Conservation (phyloP, 805 yeast species). For the Babjeviella inositovora region DNA sequence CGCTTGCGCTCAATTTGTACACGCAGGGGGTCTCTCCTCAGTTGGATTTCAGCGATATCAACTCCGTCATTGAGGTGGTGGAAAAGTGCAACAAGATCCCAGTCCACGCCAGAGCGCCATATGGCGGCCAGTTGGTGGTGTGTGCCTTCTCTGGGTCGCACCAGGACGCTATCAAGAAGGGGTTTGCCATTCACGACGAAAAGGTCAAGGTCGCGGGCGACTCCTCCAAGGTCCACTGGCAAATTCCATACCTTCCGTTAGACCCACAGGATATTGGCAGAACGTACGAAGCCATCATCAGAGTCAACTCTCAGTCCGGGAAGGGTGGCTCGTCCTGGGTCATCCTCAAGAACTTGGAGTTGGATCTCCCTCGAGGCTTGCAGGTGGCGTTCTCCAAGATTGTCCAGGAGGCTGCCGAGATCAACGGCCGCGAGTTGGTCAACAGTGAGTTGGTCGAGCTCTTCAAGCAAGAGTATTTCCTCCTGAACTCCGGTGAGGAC, state of each 20-base stretch:
- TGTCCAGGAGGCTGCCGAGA: constrained; percentile 59
- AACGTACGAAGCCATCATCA: constrained; percentile 81
- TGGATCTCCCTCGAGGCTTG: constrained; percentile 69
- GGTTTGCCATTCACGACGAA: constrained; percentile 35
- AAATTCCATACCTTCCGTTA: constrained; percentile 67
- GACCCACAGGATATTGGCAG: constrained; percentile 80
- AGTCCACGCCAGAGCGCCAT: constrained; percentile 66
- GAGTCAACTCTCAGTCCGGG: constrained; percentile 80
- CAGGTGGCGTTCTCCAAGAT: constrained; percentile 61
- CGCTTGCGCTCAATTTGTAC: constrained; percentile 60
- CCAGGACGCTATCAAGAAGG: constrained; percentile 81
- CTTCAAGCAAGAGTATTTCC: constrained; percentile 43
- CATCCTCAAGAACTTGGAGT: constrained; percentile 55
- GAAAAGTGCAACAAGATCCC: constrained; percentile 75
- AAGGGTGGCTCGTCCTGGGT: constrained; percentile 89
- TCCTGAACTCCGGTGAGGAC: constrained; percentile 12
- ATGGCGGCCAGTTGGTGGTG: constrained; percentile 71
- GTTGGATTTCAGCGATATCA: constrained; percentile 55
- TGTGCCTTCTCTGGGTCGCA: constrained; percentile 81
- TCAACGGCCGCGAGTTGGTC: constrained; percentile 55
- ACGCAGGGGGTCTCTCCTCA: constrained; percentile 66
- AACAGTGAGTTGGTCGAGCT: constrained; percentile 47
- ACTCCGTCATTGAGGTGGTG: constrained; percentile 50
- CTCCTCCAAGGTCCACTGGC: constrained; percentile 37
- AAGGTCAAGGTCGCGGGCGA: constrained; percentile 15